A percentile compares a stretch with the other conserved stretches of the same genome.
phyloP scores from a whole-genome alignment of 2,329 filamentous ascomycete genomes.

The Pseudofabraea citricarpa region DNA sequence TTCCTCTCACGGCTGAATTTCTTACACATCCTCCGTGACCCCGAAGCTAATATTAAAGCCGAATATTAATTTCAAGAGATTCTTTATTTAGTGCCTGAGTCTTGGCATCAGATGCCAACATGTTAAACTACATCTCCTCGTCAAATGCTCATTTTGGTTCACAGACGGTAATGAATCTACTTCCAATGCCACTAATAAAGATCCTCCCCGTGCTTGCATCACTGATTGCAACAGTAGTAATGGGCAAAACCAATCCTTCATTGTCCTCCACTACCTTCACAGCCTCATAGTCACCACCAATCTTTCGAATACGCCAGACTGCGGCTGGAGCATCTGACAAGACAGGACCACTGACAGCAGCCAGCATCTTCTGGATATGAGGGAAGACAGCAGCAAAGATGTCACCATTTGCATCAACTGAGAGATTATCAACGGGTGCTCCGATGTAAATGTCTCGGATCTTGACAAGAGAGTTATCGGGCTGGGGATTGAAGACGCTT shows the following conservation, averaged over 20 bases:
- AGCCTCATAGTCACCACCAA: slow-evolving; percentile 12
- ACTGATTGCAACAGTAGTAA: slow-evolving; percentile 18
- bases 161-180: slow-evolving; percentile 15
- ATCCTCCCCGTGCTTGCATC: slow-evolving; percentile 22
- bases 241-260: slow-evolving; percentile 17
- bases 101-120: too few relatives aligned
- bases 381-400: slow-evolving; percentile 27
- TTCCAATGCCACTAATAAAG: slow-evolving; percentile 19
- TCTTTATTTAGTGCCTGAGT: too few relatives aligned
- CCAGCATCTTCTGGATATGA: slow-evolving; percentile 17
- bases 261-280: slow-evolving; percentile 28
- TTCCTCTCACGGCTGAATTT: too few relatives aligned
- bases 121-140: too few relatives aligned
- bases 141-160: too few relatives aligned
- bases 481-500: slow-evolving; percentile 10
- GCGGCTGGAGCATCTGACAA: slow-evolving; percentile 10
- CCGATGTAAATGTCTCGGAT: slow-evolving; percentile 21
- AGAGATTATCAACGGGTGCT: slow-evolving; percentile 29
- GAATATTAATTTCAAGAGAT: too few relatives aligned
- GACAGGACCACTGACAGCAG: slow-evolving; percentile 13
- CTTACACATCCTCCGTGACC: too few relatives aligned
- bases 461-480: slow-evolving; percentile 5
- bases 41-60: too few relatives aligned
- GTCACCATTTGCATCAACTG: slow-evolving; percentile 26
- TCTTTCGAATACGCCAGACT: slow-evolving; percentile 18